These are phyloP conservation scores for Talaromyces thailandensis DNA, from an alignment of 495 filamentous ascomycete species.

Conservation along the genomic window DNA sequence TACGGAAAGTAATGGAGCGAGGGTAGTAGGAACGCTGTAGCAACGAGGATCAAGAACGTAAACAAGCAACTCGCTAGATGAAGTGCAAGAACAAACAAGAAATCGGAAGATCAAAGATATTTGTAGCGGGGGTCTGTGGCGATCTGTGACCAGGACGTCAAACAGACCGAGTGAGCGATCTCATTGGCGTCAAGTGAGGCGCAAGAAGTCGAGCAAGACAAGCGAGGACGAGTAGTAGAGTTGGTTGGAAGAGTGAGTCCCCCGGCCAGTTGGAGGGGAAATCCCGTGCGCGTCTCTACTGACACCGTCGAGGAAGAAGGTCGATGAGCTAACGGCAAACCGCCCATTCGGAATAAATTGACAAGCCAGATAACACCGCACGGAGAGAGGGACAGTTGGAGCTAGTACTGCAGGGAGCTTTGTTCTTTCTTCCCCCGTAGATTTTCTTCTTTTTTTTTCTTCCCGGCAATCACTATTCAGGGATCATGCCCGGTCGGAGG, in stretches of 20 bases:
- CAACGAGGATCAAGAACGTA: neutral
- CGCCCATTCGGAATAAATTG: conserved; percentile 1
- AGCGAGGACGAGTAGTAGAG: neutral
- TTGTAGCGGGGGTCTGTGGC: conserved; percentile 1
- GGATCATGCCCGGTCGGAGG: neutral
- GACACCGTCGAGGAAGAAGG: neutral
- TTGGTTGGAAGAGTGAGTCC: neutral
- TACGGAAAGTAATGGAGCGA: neutral
- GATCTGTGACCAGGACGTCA: neutral
- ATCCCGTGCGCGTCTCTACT: neutral
- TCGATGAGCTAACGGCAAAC: neutral
- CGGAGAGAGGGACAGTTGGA: neutral
- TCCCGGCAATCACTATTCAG: neutral
- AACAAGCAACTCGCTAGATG: conserved; percentile 5
- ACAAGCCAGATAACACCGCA: neutral
- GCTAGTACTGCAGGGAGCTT: neutral
- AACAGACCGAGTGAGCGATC: neutral
- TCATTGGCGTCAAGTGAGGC: neutral
- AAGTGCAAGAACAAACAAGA: conserved; percentile 8
- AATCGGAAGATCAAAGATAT: neutral
- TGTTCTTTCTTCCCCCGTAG: neutral
- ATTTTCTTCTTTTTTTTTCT: neutral
- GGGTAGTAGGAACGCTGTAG: neutral
- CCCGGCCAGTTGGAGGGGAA: neutral
- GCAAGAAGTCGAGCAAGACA: neutral